phyloP scores from a whole-genome alignment of 2,329 filamentous ascomycete species.

The Beauveria asiatica region DNA sequence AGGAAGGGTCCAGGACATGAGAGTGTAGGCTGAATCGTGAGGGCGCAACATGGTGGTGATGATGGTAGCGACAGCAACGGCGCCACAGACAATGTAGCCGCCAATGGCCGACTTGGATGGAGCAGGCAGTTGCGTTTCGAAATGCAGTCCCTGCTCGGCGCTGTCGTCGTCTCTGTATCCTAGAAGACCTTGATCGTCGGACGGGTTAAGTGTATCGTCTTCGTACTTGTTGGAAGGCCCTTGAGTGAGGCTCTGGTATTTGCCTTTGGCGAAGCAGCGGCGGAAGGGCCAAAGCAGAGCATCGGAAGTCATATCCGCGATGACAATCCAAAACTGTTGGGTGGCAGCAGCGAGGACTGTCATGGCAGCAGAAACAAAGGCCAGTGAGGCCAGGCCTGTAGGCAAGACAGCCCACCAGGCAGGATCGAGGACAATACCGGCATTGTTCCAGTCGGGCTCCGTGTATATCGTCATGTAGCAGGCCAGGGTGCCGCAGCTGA shows the following conservation, averaged over 20 bases:
- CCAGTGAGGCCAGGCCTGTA: constrained; percentile 7
- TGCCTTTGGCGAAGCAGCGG: neutral
- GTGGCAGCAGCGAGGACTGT: constrained; percentile 4
- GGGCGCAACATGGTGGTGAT: constrained; percentile 22
- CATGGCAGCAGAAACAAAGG: constrained; percentile 4
- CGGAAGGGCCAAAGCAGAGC: constrained; percentile 3
- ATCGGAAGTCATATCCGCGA: constrained; percentile 9
- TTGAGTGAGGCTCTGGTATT: neutral
- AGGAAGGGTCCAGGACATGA: constrained; percentile 27
- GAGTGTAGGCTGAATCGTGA: constrained; percentile 23
- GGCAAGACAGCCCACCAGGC: constrained; percentile 11
- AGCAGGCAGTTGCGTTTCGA: constrained; percentile 14
- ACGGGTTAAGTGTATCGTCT: constrained; percentile 4
- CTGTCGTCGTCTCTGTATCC: constrained; percentile 2
- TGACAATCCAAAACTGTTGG: constrained; percentile 8
- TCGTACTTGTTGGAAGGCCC: neutral
- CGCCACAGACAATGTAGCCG: constrained; percentile 3
- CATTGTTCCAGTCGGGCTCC: constrained; percentile 11
- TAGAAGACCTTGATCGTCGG: neutral
- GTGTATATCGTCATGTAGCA: constrained; percentile 11
- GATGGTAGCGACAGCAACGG: constrained; percentile 15
- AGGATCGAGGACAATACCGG: constrained; percentile 9
- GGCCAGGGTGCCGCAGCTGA: constrained; percentile 19
- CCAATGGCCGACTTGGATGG: constrained; percentile 11
- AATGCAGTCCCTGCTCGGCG: constrained; percentile 8